phyloP scores from a whole-genome alignment of 257 asterid species.

The Nicotiana otophora region DNA sequence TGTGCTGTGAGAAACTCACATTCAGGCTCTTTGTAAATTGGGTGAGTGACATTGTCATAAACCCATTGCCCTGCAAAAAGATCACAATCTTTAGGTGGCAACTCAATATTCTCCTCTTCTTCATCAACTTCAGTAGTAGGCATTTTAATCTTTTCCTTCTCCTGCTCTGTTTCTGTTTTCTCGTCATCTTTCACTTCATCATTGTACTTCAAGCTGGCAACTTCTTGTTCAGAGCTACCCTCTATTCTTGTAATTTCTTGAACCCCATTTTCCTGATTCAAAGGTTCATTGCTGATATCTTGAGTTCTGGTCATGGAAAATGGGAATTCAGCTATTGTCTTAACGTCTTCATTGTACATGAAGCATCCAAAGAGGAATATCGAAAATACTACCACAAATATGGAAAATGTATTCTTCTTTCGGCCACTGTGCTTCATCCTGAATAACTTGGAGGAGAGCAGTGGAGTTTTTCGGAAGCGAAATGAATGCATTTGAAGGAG shows the following conservation, averaged over 20 bases:
- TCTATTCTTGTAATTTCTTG: conserved; percentile 7
- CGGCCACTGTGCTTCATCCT: conserved; percentile 57
- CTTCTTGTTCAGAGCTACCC: too few relatives aligned
- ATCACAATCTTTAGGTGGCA: conserved; percentile 66
- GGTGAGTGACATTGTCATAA: conserved; percentile 49
- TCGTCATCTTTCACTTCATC: too few relatives aligned
- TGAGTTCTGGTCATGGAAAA: conserved; percentile 43
- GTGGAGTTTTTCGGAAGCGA: conserved; percentile 52
- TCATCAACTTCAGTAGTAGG: conserved; percentile 19
- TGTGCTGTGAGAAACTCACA: conserved; percentile 77
- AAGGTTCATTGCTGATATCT: conserved; percentile 13
- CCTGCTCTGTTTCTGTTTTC: background rate
- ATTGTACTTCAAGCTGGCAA: too few relatives aligned
- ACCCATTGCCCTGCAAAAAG: conserved; percentile 70
- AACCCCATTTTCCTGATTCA: conserved; percentile 6
- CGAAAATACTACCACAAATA: conserved; percentile 51
- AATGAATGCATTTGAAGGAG: conserved; percentile 45
- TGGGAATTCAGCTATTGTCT: conserved; percentile 68
- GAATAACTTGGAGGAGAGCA: conserved; percentile 26
- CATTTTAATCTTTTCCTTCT: conserved; percentile 29
- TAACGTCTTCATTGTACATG: conserved; percentile 76
- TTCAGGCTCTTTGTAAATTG: conserved; percentile 56
- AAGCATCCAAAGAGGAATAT: conserved; percentile 69
- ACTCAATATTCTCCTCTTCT: conserved; percentile 38
- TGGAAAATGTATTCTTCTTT: conserved; percentile 42